Conservation (phyloP, 441 rosid genomes). For the Erysimum cheiri region DNA sequence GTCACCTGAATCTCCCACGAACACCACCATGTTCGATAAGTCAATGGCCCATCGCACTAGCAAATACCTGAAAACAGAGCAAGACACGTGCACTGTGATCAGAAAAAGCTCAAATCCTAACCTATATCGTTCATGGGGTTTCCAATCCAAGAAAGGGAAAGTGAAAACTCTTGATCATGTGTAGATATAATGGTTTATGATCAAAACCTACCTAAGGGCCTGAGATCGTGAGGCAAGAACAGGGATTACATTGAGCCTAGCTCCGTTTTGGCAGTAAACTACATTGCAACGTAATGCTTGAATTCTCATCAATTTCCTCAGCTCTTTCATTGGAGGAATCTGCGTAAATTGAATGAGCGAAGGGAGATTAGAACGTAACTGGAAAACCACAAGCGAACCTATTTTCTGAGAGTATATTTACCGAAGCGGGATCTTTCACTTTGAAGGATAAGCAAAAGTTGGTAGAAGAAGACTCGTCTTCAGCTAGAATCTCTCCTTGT, state of each 20-base stretch:
- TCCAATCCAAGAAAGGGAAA: neutral
- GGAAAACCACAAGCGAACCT: neutral
- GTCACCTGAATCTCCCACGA: slow-evolving; percentile 80
- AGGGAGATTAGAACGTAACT: neutral
- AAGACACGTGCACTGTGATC: neutral
- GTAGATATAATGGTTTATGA: neutral
- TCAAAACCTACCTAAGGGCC: slow-evolving; percentile 66
- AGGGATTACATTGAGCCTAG: slow-evolving; percentile 72
- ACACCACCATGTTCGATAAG: slow-evolving; percentile 60
- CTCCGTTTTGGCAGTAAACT: slow-evolving; percentile 68
- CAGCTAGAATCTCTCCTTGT: slow-evolving; percentile 50
- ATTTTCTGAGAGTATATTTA: slow-evolving; percentile 37
- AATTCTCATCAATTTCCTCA: slow-evolving; percentile 75
- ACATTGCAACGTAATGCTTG: slow-evolving; percentile 82
- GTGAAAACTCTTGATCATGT: neutral
- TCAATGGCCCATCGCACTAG: slow-evolving; percentile 78
- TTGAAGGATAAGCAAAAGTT: slow-evolving; percentile 66
- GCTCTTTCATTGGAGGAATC: slow-evolving; percentile 74
- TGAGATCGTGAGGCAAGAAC: slow-evolving; percentile 86
- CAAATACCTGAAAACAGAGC: slow-evolving; percentile 59
- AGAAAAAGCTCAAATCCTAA: slow-evolving; percentile 1
- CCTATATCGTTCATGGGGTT: neutral
- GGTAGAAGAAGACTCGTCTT: slow-evolving; percentile 62
- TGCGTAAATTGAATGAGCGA: slow-evolving; percentile 38
- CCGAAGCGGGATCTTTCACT: slow-evolving; percentile 64